A percentile compares a stretch with the other conserved stretches of the same genome.
Evolutionary conservation across 2,329 filamentous ascomycete genomes (phyloP).

Genomic region (Thermomyces lanuginosus): DNA sequence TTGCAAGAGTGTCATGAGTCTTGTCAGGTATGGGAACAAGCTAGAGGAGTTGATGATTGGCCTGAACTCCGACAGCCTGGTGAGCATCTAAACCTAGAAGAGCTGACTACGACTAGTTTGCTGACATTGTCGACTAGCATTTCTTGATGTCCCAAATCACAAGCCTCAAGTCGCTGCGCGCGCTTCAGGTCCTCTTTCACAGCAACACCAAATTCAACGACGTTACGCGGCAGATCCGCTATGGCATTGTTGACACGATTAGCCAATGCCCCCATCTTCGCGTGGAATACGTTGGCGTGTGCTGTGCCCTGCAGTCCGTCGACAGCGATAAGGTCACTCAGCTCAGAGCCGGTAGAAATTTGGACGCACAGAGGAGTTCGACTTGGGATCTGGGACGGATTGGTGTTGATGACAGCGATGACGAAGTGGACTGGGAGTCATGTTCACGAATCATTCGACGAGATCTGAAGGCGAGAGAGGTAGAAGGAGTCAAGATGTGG

Average conservation of each 20-base stretch:
- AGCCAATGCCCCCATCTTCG: constrained; percentile 8
- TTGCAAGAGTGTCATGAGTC: constrained; percentile 5
- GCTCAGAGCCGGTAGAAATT: constrained; percentile 1
- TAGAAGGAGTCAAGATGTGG: constrained; percentile 12
- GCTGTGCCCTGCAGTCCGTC: constrained; percentile 6
- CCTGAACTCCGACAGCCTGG: constrained; percentile 10
- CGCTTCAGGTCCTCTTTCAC: constrained; percentile 11
- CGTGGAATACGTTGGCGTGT: constrained; percentile 12
- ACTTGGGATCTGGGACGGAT: not conserved
- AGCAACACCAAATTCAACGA: constrained; percentile 5
- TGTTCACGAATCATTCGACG: constrained; percentile 2
- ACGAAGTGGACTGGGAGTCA: not conserved
- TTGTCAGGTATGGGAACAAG: constrained; percentile 7
- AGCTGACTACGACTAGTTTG: not conserved
- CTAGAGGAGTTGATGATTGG: constrained; percentile 11
- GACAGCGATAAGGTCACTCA: constrained; percentile 2
- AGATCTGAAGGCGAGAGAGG: constrained; percentile 7
- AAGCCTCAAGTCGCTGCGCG: constrained; percentile 9
- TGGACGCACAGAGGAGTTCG: not conserved
- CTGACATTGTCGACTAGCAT: constrained; percentile 7
- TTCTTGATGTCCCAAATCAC: constrained; percentile 10
- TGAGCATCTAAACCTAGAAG: constrained; percentile 6
- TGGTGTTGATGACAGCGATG: not conserved
- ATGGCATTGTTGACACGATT: constrained; percentile 10
- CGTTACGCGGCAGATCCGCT: constrained; percentile 9